Conservation (phyloP, 257 asterid genomes). For the Lycium barbarum region DNA sequence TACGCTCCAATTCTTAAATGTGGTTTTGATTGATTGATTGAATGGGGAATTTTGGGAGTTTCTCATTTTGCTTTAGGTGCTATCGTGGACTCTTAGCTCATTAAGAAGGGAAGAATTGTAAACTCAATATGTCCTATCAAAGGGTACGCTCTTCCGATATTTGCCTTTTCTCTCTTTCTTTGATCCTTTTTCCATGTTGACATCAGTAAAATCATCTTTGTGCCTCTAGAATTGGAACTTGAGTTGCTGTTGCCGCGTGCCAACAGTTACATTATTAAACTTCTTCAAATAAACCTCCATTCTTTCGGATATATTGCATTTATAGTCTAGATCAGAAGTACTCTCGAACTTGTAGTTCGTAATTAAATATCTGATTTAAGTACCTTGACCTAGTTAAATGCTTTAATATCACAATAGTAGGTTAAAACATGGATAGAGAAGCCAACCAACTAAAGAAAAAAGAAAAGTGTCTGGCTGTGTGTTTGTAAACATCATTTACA, state of each 20-base stretch:
- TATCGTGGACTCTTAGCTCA: background rate
- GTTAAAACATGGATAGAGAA: slow-evolving; percentile 10
- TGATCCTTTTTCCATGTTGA: background rate
- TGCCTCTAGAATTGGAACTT: background rate
- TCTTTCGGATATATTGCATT: background rate
- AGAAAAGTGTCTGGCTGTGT: background rate
- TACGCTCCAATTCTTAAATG: background rate
- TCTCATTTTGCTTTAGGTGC: background rate
- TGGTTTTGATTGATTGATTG: background rate
- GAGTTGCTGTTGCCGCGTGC: background rate
- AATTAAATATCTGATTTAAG: slow-evolving; percentile 16
- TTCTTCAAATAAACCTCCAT: background rate
- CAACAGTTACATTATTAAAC: background rate
- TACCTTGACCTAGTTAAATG: background rate
- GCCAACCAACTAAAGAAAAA: slow-evolving; percentile 17
- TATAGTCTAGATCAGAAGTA: background rate
- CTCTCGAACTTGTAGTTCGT: background rate
- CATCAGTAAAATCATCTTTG: slow-evolving; percentile 10
- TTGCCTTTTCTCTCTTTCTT: background rate
- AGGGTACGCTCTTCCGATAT: background rate
- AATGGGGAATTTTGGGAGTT: slow-evolving; percentile 1
- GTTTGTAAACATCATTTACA: background rate
- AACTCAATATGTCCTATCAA: background rate
- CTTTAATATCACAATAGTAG: slow-evolving; percentile 3
- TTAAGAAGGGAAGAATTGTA: background rate